A percentile compares a stretch with the other conserved stretches of the same genome.
Conservation (phyloP, 2,329 filamentous ascomycete genomes). For the Aspergillus persii region DNA sequence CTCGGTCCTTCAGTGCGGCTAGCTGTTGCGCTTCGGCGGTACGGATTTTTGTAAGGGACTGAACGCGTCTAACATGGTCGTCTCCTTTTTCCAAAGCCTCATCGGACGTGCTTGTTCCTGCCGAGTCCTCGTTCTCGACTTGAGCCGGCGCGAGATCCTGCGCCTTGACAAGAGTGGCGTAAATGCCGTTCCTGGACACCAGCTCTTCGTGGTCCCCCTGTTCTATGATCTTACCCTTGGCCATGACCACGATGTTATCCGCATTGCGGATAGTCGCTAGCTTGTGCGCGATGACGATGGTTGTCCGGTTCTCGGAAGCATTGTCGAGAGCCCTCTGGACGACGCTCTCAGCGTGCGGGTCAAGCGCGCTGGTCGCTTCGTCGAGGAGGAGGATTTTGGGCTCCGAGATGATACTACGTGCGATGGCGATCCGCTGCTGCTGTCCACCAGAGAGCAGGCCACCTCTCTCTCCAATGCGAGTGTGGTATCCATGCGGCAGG, state of each 20-base stretch:
- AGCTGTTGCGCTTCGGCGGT: conserved; percentile 18
- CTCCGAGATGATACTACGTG: conserved; percentile 73
- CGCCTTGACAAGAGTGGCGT: conserved; percentile 43
- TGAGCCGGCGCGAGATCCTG: conserved; percentile 40
- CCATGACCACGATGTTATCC: conserved; percentile 47
- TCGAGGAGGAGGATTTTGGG: conserved; percentile 83
- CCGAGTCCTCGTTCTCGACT: no score
- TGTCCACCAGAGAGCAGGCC: conserved; percentile 82
- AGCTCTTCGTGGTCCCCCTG: conserved; percentile 39
- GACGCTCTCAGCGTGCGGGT: conserved; percentile 80
- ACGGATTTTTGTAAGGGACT: no score
- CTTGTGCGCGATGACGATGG: conserved; percentile 43
- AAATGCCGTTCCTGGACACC: conserved; percentile 40
- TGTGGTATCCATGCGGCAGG: conserved; percentile 77
- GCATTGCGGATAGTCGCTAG: conserved; percentile 43
- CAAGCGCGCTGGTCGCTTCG: conserved; percentile 83
- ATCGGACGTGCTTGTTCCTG: no score
- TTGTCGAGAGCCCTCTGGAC: conserved; percentile 79
- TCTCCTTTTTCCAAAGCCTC: no score
- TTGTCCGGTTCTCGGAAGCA: conserved; percentile 56
- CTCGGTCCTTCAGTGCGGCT: background rate
- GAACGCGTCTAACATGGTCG: background rate
- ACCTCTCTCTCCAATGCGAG: conserved; percentile 80
- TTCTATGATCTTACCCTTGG: conserved; percentile 41
- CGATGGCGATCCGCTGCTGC: conserved; percentile 86